Conservation (phyloP, 306 rosid genomes). For the Clitoria ternatea region DNA sequence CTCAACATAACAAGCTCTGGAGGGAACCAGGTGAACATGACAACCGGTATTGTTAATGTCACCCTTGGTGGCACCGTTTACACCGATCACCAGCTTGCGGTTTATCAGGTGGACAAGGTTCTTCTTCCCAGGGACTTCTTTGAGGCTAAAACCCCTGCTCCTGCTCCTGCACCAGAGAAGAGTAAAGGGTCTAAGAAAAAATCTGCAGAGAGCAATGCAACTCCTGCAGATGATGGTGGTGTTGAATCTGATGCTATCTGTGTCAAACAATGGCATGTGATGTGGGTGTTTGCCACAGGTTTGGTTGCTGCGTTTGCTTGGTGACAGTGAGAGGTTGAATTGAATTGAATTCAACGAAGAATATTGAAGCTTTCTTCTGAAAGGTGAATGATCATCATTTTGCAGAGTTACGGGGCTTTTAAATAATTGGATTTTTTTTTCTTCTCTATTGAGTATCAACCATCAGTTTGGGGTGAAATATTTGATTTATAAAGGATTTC, state of each 20-base stretch:
- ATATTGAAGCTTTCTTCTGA: background rate
- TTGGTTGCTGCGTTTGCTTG: constrained; percentile 1
- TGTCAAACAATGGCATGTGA: constrained; percentile 1
- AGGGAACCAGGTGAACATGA: constrained; percentile 58
- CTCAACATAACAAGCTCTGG: constrained; percentile 60
- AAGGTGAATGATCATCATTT: constrained; percentile 17
- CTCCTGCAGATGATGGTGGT: constrained; percentile 25
- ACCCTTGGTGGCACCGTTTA: constrained; percentile 61
- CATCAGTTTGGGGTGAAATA: constrained; percentile 3
- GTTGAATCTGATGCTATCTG: constrained; percentile 25
- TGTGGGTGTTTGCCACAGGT: constrained; percentile 17
- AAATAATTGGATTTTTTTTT: background rate
- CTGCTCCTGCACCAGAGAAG: constrained; percentile 44
- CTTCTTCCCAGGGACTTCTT: constrained; percentile 60
- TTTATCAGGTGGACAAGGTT: constrained; percentile 62
- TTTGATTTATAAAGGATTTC: background rate
- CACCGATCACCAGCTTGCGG: constrained; percentile 57
- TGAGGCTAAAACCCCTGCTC: constrained; percentile 49
- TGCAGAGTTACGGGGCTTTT: constrained; percentile 25
- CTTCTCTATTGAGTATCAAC: background rate
- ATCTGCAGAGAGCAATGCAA: constrained; percentile 26
- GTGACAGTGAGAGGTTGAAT: constrained; percentile 18
- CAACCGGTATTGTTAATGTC: constrained; percentile 59
- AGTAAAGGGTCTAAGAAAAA: constrained; percentile 38
- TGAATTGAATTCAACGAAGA: background rate